Base-by-base conservation (phyloP, 2,329 filamentous ascomycete species). In the Talaromyces sp. region DNA sequence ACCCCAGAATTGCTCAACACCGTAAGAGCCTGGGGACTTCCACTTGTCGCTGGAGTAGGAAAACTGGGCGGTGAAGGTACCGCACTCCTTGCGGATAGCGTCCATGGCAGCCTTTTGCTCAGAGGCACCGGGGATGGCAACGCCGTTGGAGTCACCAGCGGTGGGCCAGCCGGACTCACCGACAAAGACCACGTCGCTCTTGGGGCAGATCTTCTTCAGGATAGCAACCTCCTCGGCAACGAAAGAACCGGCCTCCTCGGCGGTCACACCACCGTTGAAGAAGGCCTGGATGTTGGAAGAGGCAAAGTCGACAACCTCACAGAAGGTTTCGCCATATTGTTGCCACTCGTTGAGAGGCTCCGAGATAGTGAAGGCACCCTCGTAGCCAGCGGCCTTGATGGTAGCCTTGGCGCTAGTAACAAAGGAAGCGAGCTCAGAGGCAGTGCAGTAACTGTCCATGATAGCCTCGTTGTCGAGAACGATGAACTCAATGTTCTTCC, bases 131-230 rank as follows among this genome's bases (percentile, higher is more conserved):
- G 93, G 87, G 69, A 90, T 81, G 62, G 92, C 92, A 23, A 73
- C 73, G 64, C 91, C 91, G 79, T 95, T 94, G 79, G 85, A 76
- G 33, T 76, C 69, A 73, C 93, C 93, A 7, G 74, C 67, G 59
- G 81, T 87, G 66, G 94, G 94, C 92, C 93, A 98, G 71, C 94
- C 94, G 61, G 89, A 90, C 87, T 98, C 94, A 80, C 94, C 91
- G 82, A 91, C 87, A 18, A 62, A 62, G 61, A 62, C 61, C 67
- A 88, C 88, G 42, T 85, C 79, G 28, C 14, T 59, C 73, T 84
- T 84, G 47, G 81, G 75, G 85, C 94, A 98, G 69, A 91, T 80
- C 68, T 76, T 74, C 73, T 86, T 79, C 65, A 96, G 87, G 66
- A 90, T 82, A 54, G 86, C 79, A 66, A 96, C 85, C 83, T 96